Evolutionary conservation across 768 basidiomycete species (phyloP), one percentile per base, ranked within the genome.

Genomic region (Antrodiella citrinella): DNA sequence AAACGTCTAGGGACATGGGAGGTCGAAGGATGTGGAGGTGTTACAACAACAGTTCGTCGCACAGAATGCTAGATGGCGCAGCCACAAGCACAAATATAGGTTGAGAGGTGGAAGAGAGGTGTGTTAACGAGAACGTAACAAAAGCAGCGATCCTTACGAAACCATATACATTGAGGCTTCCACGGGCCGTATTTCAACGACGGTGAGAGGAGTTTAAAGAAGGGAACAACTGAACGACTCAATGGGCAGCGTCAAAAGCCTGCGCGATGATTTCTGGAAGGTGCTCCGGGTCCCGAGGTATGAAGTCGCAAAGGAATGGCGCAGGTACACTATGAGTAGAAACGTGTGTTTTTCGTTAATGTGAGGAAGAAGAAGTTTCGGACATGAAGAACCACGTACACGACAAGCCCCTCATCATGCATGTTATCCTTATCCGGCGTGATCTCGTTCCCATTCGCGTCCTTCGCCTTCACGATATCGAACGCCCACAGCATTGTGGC

Each of bases 401-500:
- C 44, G 11, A 44, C 50, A 4, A 46, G 50, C 10, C 50, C 50
- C 39, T 46, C 44, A 25, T 51, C 50, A 4, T 30, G 20, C 12
- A 51, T 21, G 10, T 40, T 44, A 21, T 51, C 23, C 15, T 24
- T 18, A 38, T 51, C 44, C 30, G 50, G 50, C 21, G 50, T 39
- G 19, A 55, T 52, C 2, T 15, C 23, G 12, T 45, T n/a, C 5
- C 58, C 58, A 3, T 54, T 20, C 41, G 49, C 56, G 43, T 57
- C 58, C 3, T 48, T 12, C 15, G 50, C 48, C 19, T 46, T 45
- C 4, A n/a, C 11, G 35, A 59, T 51, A 26, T 47, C 41, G 48
- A 54, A 54, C 19, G 57, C 49, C 22, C 56, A 50, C 3, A 59
- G 30, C 21, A 52, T 20, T 18, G 21, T 39, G 15, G 51, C 57